Conservation (phyloP, 257 asterid genomes). For the Fraxinus excelsior region DNA sequence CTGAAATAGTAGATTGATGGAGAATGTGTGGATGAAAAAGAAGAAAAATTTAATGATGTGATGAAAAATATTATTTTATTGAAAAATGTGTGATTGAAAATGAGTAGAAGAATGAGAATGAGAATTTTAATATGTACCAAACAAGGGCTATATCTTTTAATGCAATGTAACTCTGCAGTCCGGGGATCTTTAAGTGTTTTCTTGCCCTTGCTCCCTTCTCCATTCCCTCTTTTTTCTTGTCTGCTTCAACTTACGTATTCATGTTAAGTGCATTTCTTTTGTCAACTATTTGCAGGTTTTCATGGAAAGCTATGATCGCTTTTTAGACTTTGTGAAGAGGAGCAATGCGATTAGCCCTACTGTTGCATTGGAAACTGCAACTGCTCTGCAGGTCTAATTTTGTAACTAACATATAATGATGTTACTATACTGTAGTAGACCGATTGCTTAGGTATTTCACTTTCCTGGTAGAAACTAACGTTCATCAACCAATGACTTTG, state of each 20-base stretch:
- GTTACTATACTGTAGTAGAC: constrained; percentile 14
- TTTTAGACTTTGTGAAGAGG: constrained; percentile 78
- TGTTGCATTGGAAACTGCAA: constrained; percentile 93
- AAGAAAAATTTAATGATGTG: no score
- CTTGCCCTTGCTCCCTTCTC: constrained; percentile 1
- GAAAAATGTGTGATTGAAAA: no score
- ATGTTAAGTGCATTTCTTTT: constrained; percentile 10
- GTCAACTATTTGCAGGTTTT: constrained; percentile 51
- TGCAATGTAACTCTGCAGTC: background rate
- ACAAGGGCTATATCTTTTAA: background rate
- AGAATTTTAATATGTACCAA: no score
- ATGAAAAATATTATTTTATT: no score
- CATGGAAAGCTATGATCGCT: constrained; percentile 87
- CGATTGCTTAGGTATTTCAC: constrained; percentile 12
- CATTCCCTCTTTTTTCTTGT: background rate
- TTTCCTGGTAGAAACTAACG: constrained; percentile 41
- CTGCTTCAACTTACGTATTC: constrained; percentile 7
- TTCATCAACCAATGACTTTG: constrained; percentile 27
- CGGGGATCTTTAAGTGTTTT: background rate
- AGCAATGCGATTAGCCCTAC: constrained; percentile 95
- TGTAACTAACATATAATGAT: background rate
- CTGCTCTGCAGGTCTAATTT: constrained; percentile 77
- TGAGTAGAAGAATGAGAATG: no score
- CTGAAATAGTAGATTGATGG: no score
- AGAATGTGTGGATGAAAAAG: no score